Evolutionary conservation across 2,329 filamentous ascomycete genomes (phyloP).

Genomic region (Albophoma yamanashiensis): DNA sequence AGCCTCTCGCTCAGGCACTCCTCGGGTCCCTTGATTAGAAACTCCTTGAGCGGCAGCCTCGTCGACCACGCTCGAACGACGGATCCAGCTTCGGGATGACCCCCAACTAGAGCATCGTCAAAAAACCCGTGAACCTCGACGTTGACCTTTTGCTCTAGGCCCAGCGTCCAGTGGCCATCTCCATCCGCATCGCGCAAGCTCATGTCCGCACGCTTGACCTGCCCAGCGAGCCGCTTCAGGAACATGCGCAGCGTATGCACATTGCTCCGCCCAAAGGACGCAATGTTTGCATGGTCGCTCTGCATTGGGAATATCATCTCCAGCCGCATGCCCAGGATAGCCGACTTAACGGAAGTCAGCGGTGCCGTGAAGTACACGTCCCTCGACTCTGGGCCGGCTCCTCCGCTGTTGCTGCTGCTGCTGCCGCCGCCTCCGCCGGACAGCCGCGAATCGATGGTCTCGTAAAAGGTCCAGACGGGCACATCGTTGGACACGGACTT

Average conservation of each 20-base stretch:
- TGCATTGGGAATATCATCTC: conserved; percentile 43
- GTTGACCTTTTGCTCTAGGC: conserved; percentile 40
- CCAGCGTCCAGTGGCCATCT: conserved; percentile 30
- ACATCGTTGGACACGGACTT: conserved; percentile 45
- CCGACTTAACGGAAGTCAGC: conserved; percentile 46
- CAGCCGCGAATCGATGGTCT: conserved; percentile 49
- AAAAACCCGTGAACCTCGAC: conserved; percentile 50
- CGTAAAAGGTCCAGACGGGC: conserved; percentile 52
- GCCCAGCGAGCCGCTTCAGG: conserved; percentile 19
- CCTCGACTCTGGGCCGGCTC: conserved; percentile 7
- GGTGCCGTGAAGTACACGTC: conserved; percentile 49
- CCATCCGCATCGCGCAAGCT: conserved; percentile 11
- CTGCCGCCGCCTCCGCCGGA: conserved; percentile 24
- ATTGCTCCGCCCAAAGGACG: conserved; percentile 41
- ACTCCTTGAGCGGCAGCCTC: conserved; percentile 39
- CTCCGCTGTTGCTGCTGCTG: conserved; percentile 20
- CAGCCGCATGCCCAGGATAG: conserved; percentile 37
- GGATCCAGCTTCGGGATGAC: neutral
- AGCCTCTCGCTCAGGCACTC: conserved; percentile 43
- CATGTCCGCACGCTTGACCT: conserved; percentile 23
- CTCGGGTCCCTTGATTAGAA: conserved; percentile 44
- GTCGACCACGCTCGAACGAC: conserved; percentile 40
- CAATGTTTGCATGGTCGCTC: conserved; percentile 43
- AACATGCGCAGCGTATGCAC: conserved; percentile 33
- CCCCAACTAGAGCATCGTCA: conserved; percentile 28